These are phyloP conservation scores for Aspergillus sp. DNA, from an alignment of 2,329 filamentous ascomycete genomes.

Conservation along the genomic window DNA sequence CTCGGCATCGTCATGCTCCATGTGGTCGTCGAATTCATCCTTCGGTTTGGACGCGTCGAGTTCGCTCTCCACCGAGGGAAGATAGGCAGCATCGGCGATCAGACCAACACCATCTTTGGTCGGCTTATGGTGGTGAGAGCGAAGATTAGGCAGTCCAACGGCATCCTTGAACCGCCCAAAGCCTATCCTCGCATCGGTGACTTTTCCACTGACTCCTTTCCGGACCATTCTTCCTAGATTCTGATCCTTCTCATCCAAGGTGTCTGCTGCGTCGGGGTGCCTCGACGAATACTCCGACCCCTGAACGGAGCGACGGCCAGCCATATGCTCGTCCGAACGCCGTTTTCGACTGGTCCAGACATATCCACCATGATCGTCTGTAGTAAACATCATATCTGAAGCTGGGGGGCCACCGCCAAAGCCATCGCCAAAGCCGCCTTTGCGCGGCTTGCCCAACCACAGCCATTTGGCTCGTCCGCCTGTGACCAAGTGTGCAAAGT, in stretches of 20 bases:
- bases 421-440: slow-evolving; percentile 36
- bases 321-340: slow-evolving; percentile 30
- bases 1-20: slow-evolving; percentile 11
- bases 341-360: slow-evolving; percentile 36
- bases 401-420: slow-evolving; percentile 23
- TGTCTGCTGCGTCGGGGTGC: slow-evolving; percentile 16
- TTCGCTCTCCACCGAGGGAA: slow-evolving; percentile 21
- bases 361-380: slow-evolving; percentile 38
- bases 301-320: slow-evolving; percentile 19
- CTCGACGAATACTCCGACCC: slow-evolving; percentile 24
- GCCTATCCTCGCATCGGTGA: slow-evolving; percentile 71
- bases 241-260: slow-evolving; percentile 32
- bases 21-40: slow-evolving; percentile 10
- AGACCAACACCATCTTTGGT: slow-evolving; percentile 27
- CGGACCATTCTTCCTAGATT: slow-evolving; percentile 57
- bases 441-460: slow-evolving; percentile 82
- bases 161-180: slow-evolving; percentile 79
- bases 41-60: slow-evolving; percentile 11
- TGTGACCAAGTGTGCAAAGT: slow-evolving; percentile 65
- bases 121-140: slow-evolving; percentile 32
- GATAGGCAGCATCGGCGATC: slow-evolving; percentile 19
- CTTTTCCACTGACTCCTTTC: slow-evolving; percentile 69
- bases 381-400: slow-evolving; percentile 35
- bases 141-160: slow-evolving; percentile 47
- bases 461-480: slow-evolving; percentile 87